Evolutionary conservation across 129 eudicot species (phyloP).

Genomic region (Scalesia atractyloides): DNA sequence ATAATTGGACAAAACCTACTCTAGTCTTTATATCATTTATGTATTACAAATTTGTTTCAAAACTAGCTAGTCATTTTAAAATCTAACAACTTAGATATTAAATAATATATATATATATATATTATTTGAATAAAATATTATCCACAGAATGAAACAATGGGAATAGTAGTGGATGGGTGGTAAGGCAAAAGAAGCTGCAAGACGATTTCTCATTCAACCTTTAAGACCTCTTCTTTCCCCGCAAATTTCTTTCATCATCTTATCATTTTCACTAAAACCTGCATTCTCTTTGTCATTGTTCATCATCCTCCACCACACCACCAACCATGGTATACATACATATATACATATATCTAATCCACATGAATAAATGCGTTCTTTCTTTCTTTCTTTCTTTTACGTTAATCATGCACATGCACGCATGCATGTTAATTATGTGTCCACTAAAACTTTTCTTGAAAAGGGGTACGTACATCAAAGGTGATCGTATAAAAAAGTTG

Average conservation of each 20-base stretch:
- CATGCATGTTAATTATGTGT: not conserved
- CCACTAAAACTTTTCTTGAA: no score
- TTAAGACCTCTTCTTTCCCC: conserved; percentile 38
- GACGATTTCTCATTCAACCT: conserved; percentile 36
- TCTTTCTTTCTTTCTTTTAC: not conserved
- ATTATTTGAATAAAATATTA: conserved; percentile 9
- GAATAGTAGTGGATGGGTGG: conserved; percentile 46
- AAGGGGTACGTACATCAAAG: no score
- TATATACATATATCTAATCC: no score
- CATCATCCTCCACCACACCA: conserved; percentile 23
- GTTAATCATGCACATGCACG: conserved; percentile 14
- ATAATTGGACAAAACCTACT: no score
- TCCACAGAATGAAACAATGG: conserved; percentile 24
- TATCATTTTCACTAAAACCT: conserved; percentile 23
- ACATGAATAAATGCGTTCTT: no score
- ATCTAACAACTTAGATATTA: not conserved
- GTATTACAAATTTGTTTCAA: not conserved
- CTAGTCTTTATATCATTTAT: not conserved
- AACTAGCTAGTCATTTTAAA: not conserved
- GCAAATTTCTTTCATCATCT: conserved; percentile 34
- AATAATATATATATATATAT: not conserved
- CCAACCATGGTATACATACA: conserved; percentile 39
- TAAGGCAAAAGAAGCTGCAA: conserved; percentile 37
- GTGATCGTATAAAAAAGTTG: no score
- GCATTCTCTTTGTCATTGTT: conserved; percentile 21